A percentile compares a stretch with the other conserved stretches of the same genome.
These are phyloP conservation scores for Torrubiellomyces zombiae DNA, from an alignment of 2,329 filamentous ascomycete genomes.

Conservation along the genomic window DNA sequence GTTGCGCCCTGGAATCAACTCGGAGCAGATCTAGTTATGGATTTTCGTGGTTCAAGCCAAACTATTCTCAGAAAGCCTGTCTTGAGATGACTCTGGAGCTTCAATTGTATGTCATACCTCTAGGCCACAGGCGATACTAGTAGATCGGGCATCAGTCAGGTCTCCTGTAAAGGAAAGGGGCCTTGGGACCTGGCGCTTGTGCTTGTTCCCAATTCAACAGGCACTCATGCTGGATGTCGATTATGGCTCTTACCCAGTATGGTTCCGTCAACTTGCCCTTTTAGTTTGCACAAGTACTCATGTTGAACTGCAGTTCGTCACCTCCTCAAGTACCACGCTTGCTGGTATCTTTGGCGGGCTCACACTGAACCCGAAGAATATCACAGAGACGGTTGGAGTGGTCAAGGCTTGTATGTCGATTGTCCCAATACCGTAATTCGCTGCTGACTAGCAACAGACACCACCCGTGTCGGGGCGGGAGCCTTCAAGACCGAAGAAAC, in stretches of 20 bases:
- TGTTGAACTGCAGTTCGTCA: slow-evolving; percentile 4
- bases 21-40: not conserved
- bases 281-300: slow-evolving; percentile 4
- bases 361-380: slow-evolving; percentile 40
- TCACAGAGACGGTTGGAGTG: slow-evolving; percentile 45
- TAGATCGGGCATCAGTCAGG: slow-evolving; percentile 4
- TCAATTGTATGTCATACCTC: slow-evolving; percentile 1
- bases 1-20: slow-evolving; percentile 1
- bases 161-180: slow-evolving; percentile 7
- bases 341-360: slow-evolving; percentile 45
- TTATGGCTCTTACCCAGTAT: slow-evolving; percentile 22
- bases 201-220: slow-evolving; percentile 8
- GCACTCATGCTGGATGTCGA: slow-evolving; percentile 50
- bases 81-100: slow-evolving; percentile 2
- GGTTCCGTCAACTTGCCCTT: slow-evolving; percentile 6
- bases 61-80: slow-evolving; percentile 2
- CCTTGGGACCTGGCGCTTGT: slow-evolving; percentile 6
- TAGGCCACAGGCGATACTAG: slow-evolving; percentile 1
- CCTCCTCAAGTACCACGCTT: slow-evolving; percentile 2
- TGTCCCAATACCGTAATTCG: slow-evolving; percentile 7
- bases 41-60: not conserved
- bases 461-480: slow-evolving; percentile 43
- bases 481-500: slow-evolving; percentile 50
- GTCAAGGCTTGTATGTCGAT: slow-evolving; percentile 42
- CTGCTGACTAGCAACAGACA: slow-evolving; percentile 25